Base-by-base conservation (phyloP, 2,329 filamentous ascomycete species). In the Blastomyces parvus region DNA sequence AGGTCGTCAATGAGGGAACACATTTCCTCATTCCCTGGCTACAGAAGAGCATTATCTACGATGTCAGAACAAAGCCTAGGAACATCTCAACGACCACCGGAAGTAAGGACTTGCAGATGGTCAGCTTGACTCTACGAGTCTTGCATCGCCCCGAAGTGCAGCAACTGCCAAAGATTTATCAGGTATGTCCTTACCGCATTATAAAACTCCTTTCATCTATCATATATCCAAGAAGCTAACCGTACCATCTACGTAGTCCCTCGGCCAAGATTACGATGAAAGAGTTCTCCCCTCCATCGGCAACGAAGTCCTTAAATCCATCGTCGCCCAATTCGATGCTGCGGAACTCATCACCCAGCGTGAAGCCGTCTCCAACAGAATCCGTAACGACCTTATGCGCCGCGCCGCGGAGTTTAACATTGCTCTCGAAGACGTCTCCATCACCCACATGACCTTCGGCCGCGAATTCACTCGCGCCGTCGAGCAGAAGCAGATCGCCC, bases 371-470 rank as follows among this genome's bases (percentile, higher is more conserved):
- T 93, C 88, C 68, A 88, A 97, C 79, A 89, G 92, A 72, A 99
- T 99, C 82, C 91, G 90, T 66, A 84, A 84, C 70, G 94, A 99
- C 76, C 86, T 99, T 59, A 88, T 94, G 74, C 91, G 89, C 81
- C 92, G 94, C 72, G 94, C 94, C 58, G 82, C 88, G 73, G 94
- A 99, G 79, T 99, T 99, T 86, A 96, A 99, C 83, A 99, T 99
- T 74, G 91, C 91, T 36, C 90, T 99, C 62, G 94, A 99, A 80
- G 94, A 99, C 74, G 94, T 99, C 65, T 96, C 91, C 74, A 99
- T 99, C 79, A 99, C 94, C 66, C 94, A 99, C 84, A 99, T 99
- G 94, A 99, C 94, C 61, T 99, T 99, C 76, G 94, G 94, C 70
- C 93, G 93, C 78, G 94, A 99, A 80, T 99, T 99, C 83, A 99